phyloP scores from a whole-genome alignment of 1,139 yeast species.

The Kodamaea anthophila region DNA sequence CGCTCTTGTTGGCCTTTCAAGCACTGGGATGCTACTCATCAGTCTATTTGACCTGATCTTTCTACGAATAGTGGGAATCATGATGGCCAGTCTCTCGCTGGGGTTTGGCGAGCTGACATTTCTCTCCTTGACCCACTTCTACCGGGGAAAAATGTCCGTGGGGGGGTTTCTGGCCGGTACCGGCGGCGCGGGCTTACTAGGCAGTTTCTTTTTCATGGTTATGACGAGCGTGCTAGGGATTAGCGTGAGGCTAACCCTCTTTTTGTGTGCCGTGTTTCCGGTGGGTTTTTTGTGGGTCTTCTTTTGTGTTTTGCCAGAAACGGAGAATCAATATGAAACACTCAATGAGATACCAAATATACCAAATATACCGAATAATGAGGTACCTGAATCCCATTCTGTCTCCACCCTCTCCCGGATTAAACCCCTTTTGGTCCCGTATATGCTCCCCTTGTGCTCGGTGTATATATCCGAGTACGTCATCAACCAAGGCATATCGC shows the following conservation, averaged over 20 bases:
- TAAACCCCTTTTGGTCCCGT: conserved; percentile 52
- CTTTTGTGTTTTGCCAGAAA: conserved; percentile 20
- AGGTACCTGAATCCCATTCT: background rate
- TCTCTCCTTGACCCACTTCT: conserved; percentile 74
- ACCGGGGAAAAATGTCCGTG: conserved; percentile 46
- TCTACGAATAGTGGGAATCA: conserved; percentile 60
- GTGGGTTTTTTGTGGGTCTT: conserved; percentile 28
- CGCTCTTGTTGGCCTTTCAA: conserved; percentile 52
- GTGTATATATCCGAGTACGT: conserved; percentile 85
- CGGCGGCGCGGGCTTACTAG: conserved; percentile 89
- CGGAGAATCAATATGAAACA: background rate
- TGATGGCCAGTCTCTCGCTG: conserved; percentile 74
- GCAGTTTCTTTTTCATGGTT: conserved; percentile 49
- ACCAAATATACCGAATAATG: no score
- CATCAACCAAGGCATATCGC: conserved; percentile 88
- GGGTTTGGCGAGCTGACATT: conserved; percentile 91
- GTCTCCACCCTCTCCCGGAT: background rate
- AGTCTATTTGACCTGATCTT: conserved; percentile 36
- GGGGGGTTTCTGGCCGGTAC: conserved; percentile 93
- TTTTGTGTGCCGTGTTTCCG: conserved; percentile 33
- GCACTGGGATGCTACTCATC: conserved; percentile 70
- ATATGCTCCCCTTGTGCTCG: conserved; percentile 73
- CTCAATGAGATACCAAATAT: no score
- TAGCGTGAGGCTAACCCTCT: conserved; percentile 24
- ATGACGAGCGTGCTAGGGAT: conserved; percentile 33